These are phyloP conservation scores for Cercospora brassicicola DNA, from an alignment of 2,329 filamentous ascomycete species.

Conservation along the genomic window DNA sequence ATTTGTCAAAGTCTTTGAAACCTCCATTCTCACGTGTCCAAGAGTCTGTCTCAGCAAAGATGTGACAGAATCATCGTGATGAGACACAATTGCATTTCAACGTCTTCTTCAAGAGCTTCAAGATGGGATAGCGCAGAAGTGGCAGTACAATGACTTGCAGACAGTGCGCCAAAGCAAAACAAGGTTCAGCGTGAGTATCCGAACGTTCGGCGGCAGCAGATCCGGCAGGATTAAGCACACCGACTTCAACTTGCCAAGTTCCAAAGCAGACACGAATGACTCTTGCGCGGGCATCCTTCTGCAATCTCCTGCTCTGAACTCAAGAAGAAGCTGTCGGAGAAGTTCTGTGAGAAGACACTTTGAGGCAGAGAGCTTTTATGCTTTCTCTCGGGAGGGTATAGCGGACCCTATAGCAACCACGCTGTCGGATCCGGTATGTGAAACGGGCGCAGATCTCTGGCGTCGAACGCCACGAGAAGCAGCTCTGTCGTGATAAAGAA, in stretches of 20 bases:
- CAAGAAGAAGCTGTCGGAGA: background rate
- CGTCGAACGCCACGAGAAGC: background rate
- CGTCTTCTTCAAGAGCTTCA: background rate
- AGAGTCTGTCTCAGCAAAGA: background rate
- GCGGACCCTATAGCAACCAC: slow-evolving; percentile 12
- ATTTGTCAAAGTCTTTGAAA: background rate
- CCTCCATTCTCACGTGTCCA: background rate
- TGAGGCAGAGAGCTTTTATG: background rate
- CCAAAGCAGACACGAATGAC: background rate
- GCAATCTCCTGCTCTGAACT: background rate
- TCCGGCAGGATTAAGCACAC: background rate
- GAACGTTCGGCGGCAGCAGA: background rate
- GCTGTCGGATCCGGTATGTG: background rate
- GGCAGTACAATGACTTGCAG: background rate
- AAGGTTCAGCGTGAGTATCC: background rate
- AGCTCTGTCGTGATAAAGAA: slow-evolving; percentile 3
- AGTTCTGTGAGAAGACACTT: background rate
- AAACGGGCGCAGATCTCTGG: slow-evolving; percentile 1
- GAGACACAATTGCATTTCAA: background rate
- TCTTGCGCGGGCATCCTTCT: background rate
- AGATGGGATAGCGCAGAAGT: background rate
- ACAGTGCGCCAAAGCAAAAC: background rate
- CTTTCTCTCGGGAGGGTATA: slow-evolving; percentile 3
- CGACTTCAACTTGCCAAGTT: background rate
- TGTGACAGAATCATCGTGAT: background rate